Base-by-base conservation (phyloP, 805 yeast genomes). In the Ogataea nitratoaversa region DNA sequence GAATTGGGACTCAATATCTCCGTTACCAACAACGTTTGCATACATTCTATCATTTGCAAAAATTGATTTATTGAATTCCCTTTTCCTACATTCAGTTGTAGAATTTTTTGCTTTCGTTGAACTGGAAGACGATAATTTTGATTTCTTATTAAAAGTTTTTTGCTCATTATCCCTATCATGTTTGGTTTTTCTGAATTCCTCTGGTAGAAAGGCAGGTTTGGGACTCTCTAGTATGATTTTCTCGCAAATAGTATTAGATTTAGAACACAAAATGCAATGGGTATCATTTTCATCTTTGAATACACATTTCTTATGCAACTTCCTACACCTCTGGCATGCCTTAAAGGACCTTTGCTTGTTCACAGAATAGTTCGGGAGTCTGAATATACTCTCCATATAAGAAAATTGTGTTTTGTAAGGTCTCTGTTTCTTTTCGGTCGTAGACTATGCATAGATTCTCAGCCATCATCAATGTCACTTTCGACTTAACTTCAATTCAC, bases 271-370 rank as follows among this genome's bases (percentile, higher is more conserved):
- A 12, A 28, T 33, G 27, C 58, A 50, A 5, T 37, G 31, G 4
- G 32, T 19, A 11, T 48, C 38, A 11, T 43, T 34, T 18, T 43
- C 17, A 29, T 41, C 42, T 2, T 23, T 28, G 23, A 29, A 44
- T 25, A 28, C 41, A 38, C 64, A 59, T 27, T 42, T 50, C 29
- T 47, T 50, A 37, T 59, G 64, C 8, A 44, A 31, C 28, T 44
- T 48, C 29, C 57, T 44, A 32, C 64, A 58, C 19, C 56, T 38
- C 16, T 42, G 38, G 34, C 64, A 59, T 4, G 64, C 62, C 23
- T 42, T 49, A 3, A 46, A 24, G 1, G 57, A 38, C 19, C 49
- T 42, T 11, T 36, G 43, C 24, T 45, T 46, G 6, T 46, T 44
- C 6, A 47, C 8, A 3, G 54, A 39, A 32, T 49, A 56, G 2